Base-by-base conservation (phyloP, 2,329 filamentous ascomycete species). In the Cadophora luteo-olivacea region DNA sequence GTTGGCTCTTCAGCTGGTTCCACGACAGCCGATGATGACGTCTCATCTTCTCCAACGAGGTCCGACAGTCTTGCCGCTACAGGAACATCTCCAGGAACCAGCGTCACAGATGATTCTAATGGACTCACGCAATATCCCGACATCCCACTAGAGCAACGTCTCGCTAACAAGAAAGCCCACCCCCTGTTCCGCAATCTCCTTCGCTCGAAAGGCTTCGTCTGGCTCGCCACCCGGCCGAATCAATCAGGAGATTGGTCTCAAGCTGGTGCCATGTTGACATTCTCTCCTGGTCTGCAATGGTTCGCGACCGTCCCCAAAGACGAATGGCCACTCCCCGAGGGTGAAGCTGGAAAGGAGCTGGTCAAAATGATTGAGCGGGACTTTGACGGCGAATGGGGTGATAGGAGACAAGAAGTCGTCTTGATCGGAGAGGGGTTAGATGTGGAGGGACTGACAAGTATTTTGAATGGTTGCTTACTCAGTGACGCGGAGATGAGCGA, bases 201-300 rank as follows among this genome's bases (percentile, higher is more conserved):
- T 8, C 80, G 81, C 9, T 82, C 80, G 2, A 83, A 83, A 62
- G 81, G 81, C 24, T 82, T 82, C 71, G 80, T 82, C 73, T 83
- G 81, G 81, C 77, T 82, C 2, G 76, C 81, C 0, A 82, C 81
- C 32, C 76, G 81, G 1, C 79, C 81, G 1, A 75, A 75, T 51
- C 78, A 82, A 58, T 81, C 81, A 52, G 81, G 81, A 12, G 81
- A 82, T 74, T 83, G 81, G 81, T 80, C 78, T 36, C 81, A 83
- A 74, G 81, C 81, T 8, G 81, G 81, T 7, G 80, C 77, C 7
- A 83, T 83, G 77, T 69, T 83, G 52, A 83, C 81, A 24, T 55
- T 72, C 12, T 55, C 48, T 32, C 55, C 64, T 4, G 69, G 69
- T 24, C 55, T 60, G 14, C 67, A 65, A 33, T 71, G 69, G 70